phyloP scores from a whole-genome alignment of 495 filamentous ascomycete genomes.

The Penicillium arizonense region DNA sequence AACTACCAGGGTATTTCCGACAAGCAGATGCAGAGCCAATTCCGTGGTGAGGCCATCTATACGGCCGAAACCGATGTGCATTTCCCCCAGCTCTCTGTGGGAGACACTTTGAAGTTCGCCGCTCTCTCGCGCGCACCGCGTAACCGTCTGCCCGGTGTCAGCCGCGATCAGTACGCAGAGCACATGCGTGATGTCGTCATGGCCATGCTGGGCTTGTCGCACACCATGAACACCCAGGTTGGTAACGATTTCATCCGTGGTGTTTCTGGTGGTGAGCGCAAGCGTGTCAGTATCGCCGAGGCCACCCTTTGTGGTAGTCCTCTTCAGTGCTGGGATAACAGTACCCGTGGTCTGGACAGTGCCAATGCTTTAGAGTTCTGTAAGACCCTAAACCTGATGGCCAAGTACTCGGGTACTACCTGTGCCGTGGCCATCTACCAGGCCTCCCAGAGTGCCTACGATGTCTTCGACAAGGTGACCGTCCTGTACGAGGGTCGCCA shows the following conservation, averaged over 20 bases:
- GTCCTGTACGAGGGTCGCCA: conserved; percentile 65
- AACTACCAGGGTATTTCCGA: conserved; percentile 76
- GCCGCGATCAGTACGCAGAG: conserved; percentile 44
- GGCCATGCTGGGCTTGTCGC: conserved; percentile 58
- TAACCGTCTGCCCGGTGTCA: conserved; percentile 48
- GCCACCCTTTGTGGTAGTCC: conserved; percentile 70
- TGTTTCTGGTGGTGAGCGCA: conserved; percentile 82
- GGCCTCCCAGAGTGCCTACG: conserved; percentile 81
- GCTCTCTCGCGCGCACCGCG: conserved; percentile 50
- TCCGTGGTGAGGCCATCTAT: conserved; percentile 71
- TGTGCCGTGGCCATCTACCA: conserved; percentile 85
- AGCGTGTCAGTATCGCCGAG: conserved; percentile 59
- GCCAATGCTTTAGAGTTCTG: conserved; percentile 75
- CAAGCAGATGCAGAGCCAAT: conserved; percentile 62
- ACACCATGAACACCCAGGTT: conserved; percentile 54
- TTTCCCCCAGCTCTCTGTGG: conserved; percentile 64
- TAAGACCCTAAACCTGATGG: conserved; percentile 72
- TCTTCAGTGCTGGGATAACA: conserved; percentile 84
- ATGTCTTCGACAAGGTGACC: conserved; percentile 59
- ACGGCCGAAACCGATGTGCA: conserved; percentile 66
- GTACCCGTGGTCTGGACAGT: conserved; percentile 80
- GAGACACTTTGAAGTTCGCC: conserved; percentile 65
- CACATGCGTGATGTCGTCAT: conserved; percentile 61
- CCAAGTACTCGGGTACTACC: conserved; percentile 72
- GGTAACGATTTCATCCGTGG: conserved; percentile 85